Evolutionary conservation across 176 grass and related monocot genomes (phyloP), one percentile per base, ranked within the genome.

Genomic region (Oryza australiensis): DNA sequence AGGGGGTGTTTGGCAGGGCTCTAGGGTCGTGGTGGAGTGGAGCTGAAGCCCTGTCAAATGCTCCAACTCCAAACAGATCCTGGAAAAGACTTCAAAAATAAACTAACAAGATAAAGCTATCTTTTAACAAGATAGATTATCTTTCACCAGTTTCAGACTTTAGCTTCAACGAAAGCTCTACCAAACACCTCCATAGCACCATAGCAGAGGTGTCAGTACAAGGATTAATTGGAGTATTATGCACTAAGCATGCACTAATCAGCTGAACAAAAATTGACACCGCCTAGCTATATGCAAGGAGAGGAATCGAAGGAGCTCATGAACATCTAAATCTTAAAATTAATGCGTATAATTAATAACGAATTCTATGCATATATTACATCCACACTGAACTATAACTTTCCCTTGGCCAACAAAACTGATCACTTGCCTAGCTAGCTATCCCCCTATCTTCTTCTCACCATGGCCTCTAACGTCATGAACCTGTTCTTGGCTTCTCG

Each of bases 381-480:
- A 75, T 26, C 42, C 43, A 53, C 12, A 35, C 64, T 27, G 35
- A 66, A 55, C 42, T 60, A 59, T 12, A 16, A 32, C 15, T 4
- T 59, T 68, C 32, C 74, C 45, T 16, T 16, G 14, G 70, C 42
- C 82, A 76, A 59, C 82, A 76, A 76, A 76, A 68, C 32, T 76
- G 43, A 76, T 30, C 62, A 16, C 73, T 23, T 57, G 62, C 82
- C 43, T 18, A 73, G 16, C 14, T 11, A 73, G 35, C 5, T 0
- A 27, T 1, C 22, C 38, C 64, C 37, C 37, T 40, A 48, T 72
- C 22, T 24, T 60, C 41, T 27, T 72, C 40, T 64, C 28, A 5
- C 16, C 29, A 22, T 51, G 38, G 43, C 23, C 18, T 29, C 11
- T 63, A 18, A 4, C 27, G 22, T 62, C 24, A 43, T 9, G 11